Evolutionary conservation across 257 asterid genomes (phyloP), one percentile per base, ranked within the genome.

Genomic region (Schizonepeta tenuifolia): DNA sequence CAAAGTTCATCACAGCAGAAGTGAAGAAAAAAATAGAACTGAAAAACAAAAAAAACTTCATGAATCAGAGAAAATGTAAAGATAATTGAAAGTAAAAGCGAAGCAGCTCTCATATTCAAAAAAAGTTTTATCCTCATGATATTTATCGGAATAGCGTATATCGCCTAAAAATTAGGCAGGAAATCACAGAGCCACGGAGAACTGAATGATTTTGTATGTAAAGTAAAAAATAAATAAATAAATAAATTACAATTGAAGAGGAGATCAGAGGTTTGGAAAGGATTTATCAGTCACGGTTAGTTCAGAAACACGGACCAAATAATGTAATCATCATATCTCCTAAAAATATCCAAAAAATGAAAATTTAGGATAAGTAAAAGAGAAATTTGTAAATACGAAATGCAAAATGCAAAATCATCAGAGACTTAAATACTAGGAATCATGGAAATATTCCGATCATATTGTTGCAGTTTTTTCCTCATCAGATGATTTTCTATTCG

Each of bases 221-320:
- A 0, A 2, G 3, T 28, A 28, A 28, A 28, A 28, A 28, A 14
- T 7, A 13, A 26, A 15, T 8, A 15, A 15, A 24, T 15, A 28
- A 28, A 14, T 7, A 46, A 24, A 2, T 14, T 36, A 0, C 17
- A 26, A 21, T 1, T 4, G 6, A 56, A 24, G 10, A 36, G 46
- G n/a, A 84, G 86, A 86, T 88, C 94, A 88, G 94, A 85, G 80
- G 11, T 65, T 85, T 83, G 90, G 86, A 80, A 61, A 79, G 26
- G 70, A 3, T 47, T 70, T 79, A 24, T 84, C 95, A 65, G 84
- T 85, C 92, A 86, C 75, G 57, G 66, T 73, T 46, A 36, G 69
- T 79, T 88, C 95, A 84, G 95, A 86, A 88, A 88, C 95, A 88
- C 91, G 91, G 95, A 88, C 91, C 95, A 88, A 79, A 43, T 67